Base-by-base conservation (phyloP, 306 rosid species). In the Acacia confusa region DNA sequence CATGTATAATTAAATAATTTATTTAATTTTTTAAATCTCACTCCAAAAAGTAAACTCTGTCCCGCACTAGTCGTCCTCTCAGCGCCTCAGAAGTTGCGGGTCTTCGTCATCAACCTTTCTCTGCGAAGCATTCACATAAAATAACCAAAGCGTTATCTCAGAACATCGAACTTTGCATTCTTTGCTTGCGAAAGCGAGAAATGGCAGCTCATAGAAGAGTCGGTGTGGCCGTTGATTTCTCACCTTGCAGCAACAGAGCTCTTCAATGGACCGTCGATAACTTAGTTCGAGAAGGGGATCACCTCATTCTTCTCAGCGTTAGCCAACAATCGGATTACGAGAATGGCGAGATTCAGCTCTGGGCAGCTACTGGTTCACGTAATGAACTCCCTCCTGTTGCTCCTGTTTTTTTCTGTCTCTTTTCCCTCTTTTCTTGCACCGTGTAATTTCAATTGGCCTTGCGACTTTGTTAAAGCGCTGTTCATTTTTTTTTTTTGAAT, bases 181-280 rank as follows among this genome's bases (percentile, higher is more conserved):
- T 27, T 34, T 30, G 19, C 68, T 22, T 50, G 48, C n/a, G 10
- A 25, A 60, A 69, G 32, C 73, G 32, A 79, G 43, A 68, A 73
- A 85, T 84, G 89, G 70, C 79, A 57, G 41, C 68, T 53, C 72
- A 34, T 4, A 86, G 94, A 63, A 91, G 92, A 90, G 57, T 93
- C 2, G 99, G 97, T 16, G 93, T 95, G 81, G 99, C 97, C 0
- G 77, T 95, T 52, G 99, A 95, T 88, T 95, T 93, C 94, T 95
- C 99, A 1, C 66, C 86, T 1, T 94, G 97, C 80, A 90, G 98
- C 91, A 70, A 43, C 55, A 84, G 67, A 55, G 97, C 99, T 3
- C 87, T 95, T 9, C 70, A 76, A 73, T 95, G 99, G 99, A 79
- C 97, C 1, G 74, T 93, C 60, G 98, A 95, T 70, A 93, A 95